phyloP scores from a whole-genome alignment of 352 stramenopile species.

The Albugo candida region DNA sequence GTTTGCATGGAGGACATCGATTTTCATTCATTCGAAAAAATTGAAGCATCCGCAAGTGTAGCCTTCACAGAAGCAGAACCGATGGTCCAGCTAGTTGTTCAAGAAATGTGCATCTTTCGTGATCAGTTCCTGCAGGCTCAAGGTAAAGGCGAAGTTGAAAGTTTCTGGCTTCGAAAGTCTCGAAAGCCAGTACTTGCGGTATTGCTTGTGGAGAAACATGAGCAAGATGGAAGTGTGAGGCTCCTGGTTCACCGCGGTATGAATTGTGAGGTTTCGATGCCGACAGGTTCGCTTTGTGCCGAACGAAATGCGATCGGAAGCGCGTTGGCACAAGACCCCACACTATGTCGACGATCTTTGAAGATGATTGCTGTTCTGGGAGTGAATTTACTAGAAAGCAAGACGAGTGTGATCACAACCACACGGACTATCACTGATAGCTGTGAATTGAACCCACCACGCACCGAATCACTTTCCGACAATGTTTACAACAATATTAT shows the following conservation, averaged over 20 bases:
- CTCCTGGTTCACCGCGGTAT: slow-evolving; percentile 87
- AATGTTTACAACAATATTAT: too few relatives aligned
- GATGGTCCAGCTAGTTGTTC: slow-evolving; percentile 71
- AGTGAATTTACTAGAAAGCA: slow-evolving; percentile 28
- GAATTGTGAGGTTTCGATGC: slow-evolving; percentile 98
- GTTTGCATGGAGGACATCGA: slow-evolving; percentile 92
- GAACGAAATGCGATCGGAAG: slow-evolving; percentile 97
- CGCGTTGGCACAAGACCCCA: slow-evolving; percentile 87
- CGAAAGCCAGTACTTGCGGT: slow-evolving; percentile 95
- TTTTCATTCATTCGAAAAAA: slow-evolving; percentile 93
- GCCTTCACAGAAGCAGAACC: slow-evolving; percentile 56
- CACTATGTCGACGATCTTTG: slow-evolving; percentile 80
- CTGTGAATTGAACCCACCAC: background rate
- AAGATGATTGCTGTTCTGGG: slow-evolving; percentile 91
- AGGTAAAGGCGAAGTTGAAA: slow-evolving; percentile 72
- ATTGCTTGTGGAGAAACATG: slow-evolving; percentile 83
- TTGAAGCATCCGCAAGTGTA: slow-evolving; percentile 88
- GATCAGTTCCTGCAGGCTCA: slow-evolving; percentile 66
- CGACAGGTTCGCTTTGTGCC: slow-evolving; percentile 89
- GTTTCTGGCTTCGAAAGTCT: slow-evolving; percentile 97
- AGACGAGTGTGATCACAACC: background rate
- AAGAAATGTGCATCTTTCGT: slow-evolving; percentile 83
- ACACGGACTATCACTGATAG: background rate
- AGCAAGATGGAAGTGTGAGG: slow-evolving; percentile 16
- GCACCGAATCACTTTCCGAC: background rate